Base-by-base conservation (phyloP, 345 rosid genomes). In the Sapria himalayana region DNA sequence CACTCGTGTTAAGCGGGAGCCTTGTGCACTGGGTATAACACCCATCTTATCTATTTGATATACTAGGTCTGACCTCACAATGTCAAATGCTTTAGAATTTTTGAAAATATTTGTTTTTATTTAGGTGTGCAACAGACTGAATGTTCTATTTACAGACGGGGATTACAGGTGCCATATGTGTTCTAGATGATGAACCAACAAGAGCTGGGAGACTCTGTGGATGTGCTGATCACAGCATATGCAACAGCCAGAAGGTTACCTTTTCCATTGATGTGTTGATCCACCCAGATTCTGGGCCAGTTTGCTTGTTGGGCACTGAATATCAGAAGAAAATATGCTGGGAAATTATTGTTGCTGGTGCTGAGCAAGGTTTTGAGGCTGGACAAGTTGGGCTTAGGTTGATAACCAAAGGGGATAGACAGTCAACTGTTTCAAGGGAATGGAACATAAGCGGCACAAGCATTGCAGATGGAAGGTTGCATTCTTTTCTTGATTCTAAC, bases 331-430 rank as follows among this genome's bases (percentile, higher is more conserved):
- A 65, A 54, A 73, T 59, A 31, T 91, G 99, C 70, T 91, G 81
- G 99, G 99, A 91, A 73, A 73, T 91, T 69, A 66, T 91, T 41
- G 95, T 91, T 54, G 95, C 95, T 59, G 99, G 99, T 54, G 74
- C 95, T 20, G 99, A 91, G 60, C 99, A 91, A 80, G 99, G 99
- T 55, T 71, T 91, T 44, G 99, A 91, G 61, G 99, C 99, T 55
- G 99, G 99, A 50, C 99, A 84, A 60, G 95, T 91, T 50, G 95
- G 95, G 51, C 79, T 91, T 52, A 69, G 93, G 44, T 66, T 77
- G 68, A 80, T 91, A 31, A 73, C 92, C 41, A 91, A 84, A 63
- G 92, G 95, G 39, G 99, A 80, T 50, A 67, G 79, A 56, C 97
- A 84, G 64, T 67, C 92, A 37, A 76, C 93, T 22, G 74, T 77